Percentiles rank a stretch among this genome's conserved stretches.
phyloP scores from a whole-genome alignment of 306 rosid genomes.

The Lagenaria siceraria region DNA sequence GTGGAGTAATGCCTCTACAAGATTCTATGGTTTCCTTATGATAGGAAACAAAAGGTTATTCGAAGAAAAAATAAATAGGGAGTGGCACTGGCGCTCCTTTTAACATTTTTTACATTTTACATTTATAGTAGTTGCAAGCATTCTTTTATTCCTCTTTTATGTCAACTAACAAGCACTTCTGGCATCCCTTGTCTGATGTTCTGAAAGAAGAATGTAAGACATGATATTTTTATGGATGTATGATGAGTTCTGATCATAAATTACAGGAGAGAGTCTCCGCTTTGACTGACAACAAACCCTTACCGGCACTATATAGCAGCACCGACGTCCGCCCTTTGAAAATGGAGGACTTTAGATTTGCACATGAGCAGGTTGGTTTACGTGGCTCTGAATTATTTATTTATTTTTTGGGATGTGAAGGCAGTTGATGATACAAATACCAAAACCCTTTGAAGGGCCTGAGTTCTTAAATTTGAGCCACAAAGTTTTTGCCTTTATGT shows the following conservation, averaged over 20 bases:
- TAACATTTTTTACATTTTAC: background rate
- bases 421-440: background rate
- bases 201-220: background rate
- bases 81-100: background rate
- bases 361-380: constrained; percentile 70
- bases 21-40: background rate
- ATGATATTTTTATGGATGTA: background rate
- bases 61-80: background rate
- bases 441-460: background rate
- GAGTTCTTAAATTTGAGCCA: background rate
- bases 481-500: background rate
- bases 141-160: background rate
- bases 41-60: background rate
- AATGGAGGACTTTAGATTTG: constrained; percentile 74
- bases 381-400: background rate
- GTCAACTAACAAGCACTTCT: no score
- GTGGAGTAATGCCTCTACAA: background rate
- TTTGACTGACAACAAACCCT: constrained; percentile 47
- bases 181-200: no score
- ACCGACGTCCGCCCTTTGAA: constrained; percentile 60
- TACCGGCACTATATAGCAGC: constrained; percentile 50
- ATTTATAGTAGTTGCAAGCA: background rate
- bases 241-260: constrained; percentile 3
- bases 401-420: background rate
- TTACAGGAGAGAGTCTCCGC: constrained; percentile 66